These are phyloP conservation scores for Barbatosphaeria neglecta DNA, from an alignment of 495 filamentous ascomycete genomes.

Conservation along the genomic window DNA sequence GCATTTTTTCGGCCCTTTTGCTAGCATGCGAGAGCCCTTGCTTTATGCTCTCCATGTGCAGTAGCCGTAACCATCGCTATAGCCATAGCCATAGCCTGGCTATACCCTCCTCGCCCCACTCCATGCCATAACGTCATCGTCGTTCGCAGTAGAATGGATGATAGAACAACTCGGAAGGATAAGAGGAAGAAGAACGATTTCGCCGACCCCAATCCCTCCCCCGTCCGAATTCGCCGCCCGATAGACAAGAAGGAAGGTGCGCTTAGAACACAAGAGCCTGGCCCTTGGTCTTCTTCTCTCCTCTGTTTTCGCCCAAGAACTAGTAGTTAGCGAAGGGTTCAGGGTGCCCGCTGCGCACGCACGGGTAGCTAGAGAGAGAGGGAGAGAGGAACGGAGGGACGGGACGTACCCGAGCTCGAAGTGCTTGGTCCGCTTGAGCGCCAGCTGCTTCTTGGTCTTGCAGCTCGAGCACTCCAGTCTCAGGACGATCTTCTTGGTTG, in stretches of 20 bases:
- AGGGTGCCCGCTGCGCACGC: slow-evolving; percentile 5
- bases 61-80: too few species aligned
- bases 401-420: slow-evolving; percentile 90
- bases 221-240: background rate
- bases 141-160: background rate
- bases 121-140: background rate
- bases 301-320: slow-evolving; percentile 50
- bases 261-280: slow-evolving; percentile 95
- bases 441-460: slow-evolving; percentile 97
- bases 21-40: background rate
- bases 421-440: slow-evolving; percentile 99
- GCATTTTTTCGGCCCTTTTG: background rate
- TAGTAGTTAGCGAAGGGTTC: slow-evolving; percentile 9
- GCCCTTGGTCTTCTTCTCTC: slow-evolving; percentile 99
- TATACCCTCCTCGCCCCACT: background rate
- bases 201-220: background rate
- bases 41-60: background rate
- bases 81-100: background rate
- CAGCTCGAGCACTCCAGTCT: slow-evolving; percentile 90
- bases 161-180: too few species aligned
- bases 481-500: slow-evolving; percentile 99
- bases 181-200: background rate
- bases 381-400: background rate
- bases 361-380: background rate
- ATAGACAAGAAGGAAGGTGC: slow-evolving; percentile 1